A percentile compares a stretch with the other conserved stretches of the same genome.
Evolutionary conservation across 352 stramenopile genomes (phyloP).

Genomic region (Phytophthora podocarpi): DNA sequence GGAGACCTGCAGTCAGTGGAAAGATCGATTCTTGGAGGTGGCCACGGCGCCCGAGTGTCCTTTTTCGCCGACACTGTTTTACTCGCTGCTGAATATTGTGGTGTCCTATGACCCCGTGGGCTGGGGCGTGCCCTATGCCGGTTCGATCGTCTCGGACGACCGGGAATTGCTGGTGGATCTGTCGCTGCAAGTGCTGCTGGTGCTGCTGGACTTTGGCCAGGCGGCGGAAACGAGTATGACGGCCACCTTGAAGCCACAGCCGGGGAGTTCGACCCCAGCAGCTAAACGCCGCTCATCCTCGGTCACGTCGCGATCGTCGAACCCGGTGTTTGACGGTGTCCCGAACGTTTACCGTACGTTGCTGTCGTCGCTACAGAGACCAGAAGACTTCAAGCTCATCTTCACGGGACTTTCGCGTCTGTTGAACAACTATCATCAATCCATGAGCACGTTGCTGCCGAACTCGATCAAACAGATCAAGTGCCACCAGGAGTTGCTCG

Average conservation of each 20-base stretch:
- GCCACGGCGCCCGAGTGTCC: slow-evolving; percentile 90
- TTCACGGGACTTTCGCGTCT: slow-evolving; percentile 95
- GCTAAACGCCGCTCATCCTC: slow-evolving; percentile 34
- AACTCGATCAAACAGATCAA: slow-evolving; percentile 95
- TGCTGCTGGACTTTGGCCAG: slow-evolving; percentile 94
- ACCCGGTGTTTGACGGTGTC: slow-evolving; percentile 42
- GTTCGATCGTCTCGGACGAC: slow-evolving; percentile 89
- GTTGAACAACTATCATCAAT: slow-evolving; percentile 97
- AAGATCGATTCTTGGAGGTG: slow-evolving; percentile 92
- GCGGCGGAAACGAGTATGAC: slow-evolving; percentile 54
- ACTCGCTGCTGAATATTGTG: slow-evolving; percentile 96
- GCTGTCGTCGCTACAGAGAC: slow-evolving; percentile 68
- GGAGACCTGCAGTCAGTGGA: slow-evolving; percentile 91
- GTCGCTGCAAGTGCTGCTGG: slow-evolving; percentile 92
- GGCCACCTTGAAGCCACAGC: slow-evolving; percentile 59
- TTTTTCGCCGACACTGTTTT: slow-evolving; percentile 96
- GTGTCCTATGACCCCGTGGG: slow-evolving; percentile 93
- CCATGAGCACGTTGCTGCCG: slow-evolving; percentile 93
- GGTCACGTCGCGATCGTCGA: slow-evolving; percentile 33
- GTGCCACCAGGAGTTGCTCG: slow-evolving; percentile 97
- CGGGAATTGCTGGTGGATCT: slow-evolving; percentile 92
- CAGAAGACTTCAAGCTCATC: slow-evolving; percentile 93
- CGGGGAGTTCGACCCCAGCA: slow-evolving; percentile 40
- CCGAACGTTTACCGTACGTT: slow-evolving; percentile 76
- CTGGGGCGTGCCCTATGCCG: slow-evolving; percentile 89